phyloP scores from a whole-genome alignment of 108 stramenopile genomes.

The Phaeodactylum tricornutum region DNA sequence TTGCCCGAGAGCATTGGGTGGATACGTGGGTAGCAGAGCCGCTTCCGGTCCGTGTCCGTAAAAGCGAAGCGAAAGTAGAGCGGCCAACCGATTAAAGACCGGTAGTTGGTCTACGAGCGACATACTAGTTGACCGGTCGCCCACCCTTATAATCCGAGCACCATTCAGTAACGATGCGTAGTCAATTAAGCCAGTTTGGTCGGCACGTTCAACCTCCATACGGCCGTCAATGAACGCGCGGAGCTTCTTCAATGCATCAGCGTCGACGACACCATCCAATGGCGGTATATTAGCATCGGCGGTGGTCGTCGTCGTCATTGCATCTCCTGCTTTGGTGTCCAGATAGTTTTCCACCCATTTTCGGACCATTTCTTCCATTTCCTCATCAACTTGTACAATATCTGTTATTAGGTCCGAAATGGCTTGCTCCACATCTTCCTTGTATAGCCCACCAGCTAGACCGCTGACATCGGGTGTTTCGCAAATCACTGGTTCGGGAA shows the following conservation, averaged over 20 bases:
- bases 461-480: too few relatives aligned
- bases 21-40: constrained; percentile 55
- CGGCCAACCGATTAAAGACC: constrained; percentile 50
- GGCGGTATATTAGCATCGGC: not conserved
- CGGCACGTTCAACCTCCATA: constrained; percentile 50
- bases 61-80: constrained; percentile 37
- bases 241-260: constrained; percentile 8
- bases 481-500: not conserved
- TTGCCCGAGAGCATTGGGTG: constrained; percentile 43
- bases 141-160: constrained; percentile 42
- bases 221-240: not conserved
- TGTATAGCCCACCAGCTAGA: too few relatives aligned
- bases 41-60: constrained; percentile 77
- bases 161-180: constrained; percentile 51
- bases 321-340: not conserved
- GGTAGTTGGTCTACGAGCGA: constrained; percentile 58
- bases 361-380: constrained; percentile 16
- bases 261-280: not conserved
- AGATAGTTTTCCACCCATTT: constrained; percentile 19
- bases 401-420: too few relatives aligned
- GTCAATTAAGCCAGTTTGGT: constrained; percentile 56
- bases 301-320: not conserved
- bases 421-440: too few relatives aligned
- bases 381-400: too few relatives aligned
- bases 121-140: constrained; percentile 48